Evolutionary conservation across 2,329 filamentous ascomycete species (phyloP), one percentile per base, ranked within the genome.

Genomic region (Lecanicillium sp.): DNA sequence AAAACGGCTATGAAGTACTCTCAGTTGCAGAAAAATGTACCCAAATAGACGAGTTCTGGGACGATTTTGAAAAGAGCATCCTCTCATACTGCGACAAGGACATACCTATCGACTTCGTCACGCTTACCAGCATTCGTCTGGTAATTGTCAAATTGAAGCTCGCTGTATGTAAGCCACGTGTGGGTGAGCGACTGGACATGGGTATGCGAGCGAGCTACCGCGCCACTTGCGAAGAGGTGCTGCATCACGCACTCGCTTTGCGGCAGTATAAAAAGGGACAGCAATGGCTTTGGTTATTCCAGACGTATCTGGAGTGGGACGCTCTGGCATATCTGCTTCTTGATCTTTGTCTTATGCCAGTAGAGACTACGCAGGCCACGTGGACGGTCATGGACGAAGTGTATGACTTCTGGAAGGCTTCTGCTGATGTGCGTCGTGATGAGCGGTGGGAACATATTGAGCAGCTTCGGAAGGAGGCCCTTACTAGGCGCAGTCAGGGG

Each of bases 401-500:
- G 15, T 45, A 41, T 22, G 25, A 45, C 7, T 19, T 43, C 28
- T 47, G 45, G 43, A 36, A 40, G 16, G 35, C 16, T 2, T 28
- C 35, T 27, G 12, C 34, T 9, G 31, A 41, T 5, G 27, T 38
- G n/a, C 15, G 33, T 19, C 35, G 19, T 7, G 45, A 45, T 22
- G 30, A 14, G 12, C 41, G 43, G 13, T 47, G 45, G 43, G 29
- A 9, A 9, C 30, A 35, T 12, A 39, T 47, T n/a, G 43, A 43
- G 14, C 9, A 40, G 6, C 43, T 47, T 14, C 25, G 22, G 15
- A 5, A 25, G 22, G 22, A 25, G 22, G 22, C 22, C 6, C 22
- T 25, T 11, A 25, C 22, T 25, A 25, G 22, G 22, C 22, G 22
- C 6, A 28, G 31, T 11, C 27, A 39, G 14, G 40, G 40, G 8